Evolutionary conservation across 805 yeast genomes (phyloP), one percentile per base, ranked within the genome.

Genomic region (Wickerhamiella occidentalis): DNA sequence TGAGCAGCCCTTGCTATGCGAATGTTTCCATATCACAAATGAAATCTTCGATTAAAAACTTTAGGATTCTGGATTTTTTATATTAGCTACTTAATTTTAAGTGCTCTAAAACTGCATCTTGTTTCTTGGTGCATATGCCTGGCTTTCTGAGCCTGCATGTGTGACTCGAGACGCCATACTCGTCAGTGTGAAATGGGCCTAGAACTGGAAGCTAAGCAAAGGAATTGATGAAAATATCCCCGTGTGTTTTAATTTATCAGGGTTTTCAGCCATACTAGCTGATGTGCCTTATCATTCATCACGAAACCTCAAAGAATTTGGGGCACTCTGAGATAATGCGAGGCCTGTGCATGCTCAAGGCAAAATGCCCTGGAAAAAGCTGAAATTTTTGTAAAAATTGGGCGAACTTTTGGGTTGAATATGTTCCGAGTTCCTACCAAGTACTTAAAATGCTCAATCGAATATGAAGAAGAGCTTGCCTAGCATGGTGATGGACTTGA

Each of bases 41-140:
- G 42, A 19, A 19, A 18, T 13, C 22, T 38, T 38, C 22, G 42
- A 38, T 6, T 19, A 11, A 12, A 21, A 19, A 19, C 42, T 19
- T 38, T 13, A 38, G 42, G 42, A 38, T 19, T 38, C 26, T 38
- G 26, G 26, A 38, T 38, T 38, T 38, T 38, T 38, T 21, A 38
- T 22, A 21, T 38, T 38, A 8, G 11, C 23, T n/a, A 13, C 26
- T 38, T 38, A 12, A 38, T 38, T 19, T 38, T 38, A 19, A 6
- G 6, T 8, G 18, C 22, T 3, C 22, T 19, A 38, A 13, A 29
- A 4, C 33, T 29, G 33, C 33, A 29, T 29, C 33, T 11, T 29
- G 3, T 29, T 13, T 3, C n/a, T 3, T 3, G n/a, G n/a, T 29
- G 33, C 33, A 11, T 13, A 11, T 29, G n/a, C n/a, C 33, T 6